Evolutionary conservation across 257 asterid species (phyloP), one percentile per base, ranked within the genome.

Genomic region (Solanum sejunctum): DNA sequence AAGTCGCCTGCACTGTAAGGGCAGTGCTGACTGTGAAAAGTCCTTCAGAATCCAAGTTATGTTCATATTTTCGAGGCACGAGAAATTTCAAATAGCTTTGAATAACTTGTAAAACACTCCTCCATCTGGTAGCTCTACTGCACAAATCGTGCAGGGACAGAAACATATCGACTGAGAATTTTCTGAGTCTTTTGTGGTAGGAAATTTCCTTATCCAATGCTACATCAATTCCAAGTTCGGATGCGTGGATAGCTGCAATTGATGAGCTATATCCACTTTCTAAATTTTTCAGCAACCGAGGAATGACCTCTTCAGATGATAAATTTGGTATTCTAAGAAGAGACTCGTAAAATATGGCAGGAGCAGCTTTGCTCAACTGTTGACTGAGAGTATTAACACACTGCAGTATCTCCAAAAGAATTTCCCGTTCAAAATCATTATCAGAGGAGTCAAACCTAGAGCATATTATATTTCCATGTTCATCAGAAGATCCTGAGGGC

Each of bases 291-390:
- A 93, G 90, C 87, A 95, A 88, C 70, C 92, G 93, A 84, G 93
- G 86, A 84, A 94, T 91, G 88, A 96, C 90, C 78, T 96, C 99
- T 89, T 95, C 98, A 15, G 91, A 92, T 82, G 98, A 92, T 81
- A 88, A 51, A 83, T 82, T 89, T 86, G 97, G 93, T 63, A 89
- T 79, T 67, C 88, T 89, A 85, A 90, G 92, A 81, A 96, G 91
- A 55, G 92, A 89, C 90, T 96, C 98, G 57, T 91, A 92, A 87
- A 93, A 89, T 88, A 95, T 88, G 89, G 97, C 93, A 67, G 98
- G 93, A 84, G 97, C 91, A 64, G 98, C 96, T 91, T 92, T 94
- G 86, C 98, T 97, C 83, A 96, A 88, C 89, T 95, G 98, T 84
- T 92, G 97, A 91, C 93, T 92, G 88, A 96, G 92, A 87, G 83